Conservation (phyloP, 2,329 filamentous ascomycete species). For the Penicillium sp. region DNA sequence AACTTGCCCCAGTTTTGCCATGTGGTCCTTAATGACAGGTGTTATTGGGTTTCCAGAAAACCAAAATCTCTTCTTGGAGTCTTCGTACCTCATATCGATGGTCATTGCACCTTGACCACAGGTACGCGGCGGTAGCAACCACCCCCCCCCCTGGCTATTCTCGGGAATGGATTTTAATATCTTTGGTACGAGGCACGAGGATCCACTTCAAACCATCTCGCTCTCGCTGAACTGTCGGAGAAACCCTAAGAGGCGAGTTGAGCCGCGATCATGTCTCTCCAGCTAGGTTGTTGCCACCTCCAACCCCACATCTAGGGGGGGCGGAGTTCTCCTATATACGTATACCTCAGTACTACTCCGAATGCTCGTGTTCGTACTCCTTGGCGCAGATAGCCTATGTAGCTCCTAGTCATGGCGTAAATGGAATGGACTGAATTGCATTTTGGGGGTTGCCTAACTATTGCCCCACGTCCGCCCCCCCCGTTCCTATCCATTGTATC, state of each 20-base stretch:
- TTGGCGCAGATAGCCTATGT: no score
- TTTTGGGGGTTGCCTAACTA: background rate
- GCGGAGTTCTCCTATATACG: background rate
- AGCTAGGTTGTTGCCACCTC: background rate
- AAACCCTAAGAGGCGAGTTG: background rate
- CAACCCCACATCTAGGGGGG: background rate
- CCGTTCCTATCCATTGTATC: background rate
- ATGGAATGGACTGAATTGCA: background rate
- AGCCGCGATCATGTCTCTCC: background rate
- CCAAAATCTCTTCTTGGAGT: background rate
- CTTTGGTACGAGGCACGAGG: background rate
- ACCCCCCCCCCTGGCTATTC: background rate
- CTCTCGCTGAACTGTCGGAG: background rate
- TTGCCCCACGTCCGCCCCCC: no score
- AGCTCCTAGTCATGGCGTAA: background rate
- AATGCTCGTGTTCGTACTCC: background rate
- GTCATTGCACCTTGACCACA: background rate
- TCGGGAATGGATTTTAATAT: background rate
- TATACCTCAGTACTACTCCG: background rate
- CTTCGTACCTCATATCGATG: background rate
- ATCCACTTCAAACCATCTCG: background rate
- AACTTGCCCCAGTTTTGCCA: constrained; percentile 5
- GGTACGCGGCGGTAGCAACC: background rate
- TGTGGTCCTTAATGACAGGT: background rate
- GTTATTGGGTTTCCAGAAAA: background rate